Base-by-base conservation (phyloP, 2,329 filamentous ascomycete species). In the Botrytis porri region DNA sequence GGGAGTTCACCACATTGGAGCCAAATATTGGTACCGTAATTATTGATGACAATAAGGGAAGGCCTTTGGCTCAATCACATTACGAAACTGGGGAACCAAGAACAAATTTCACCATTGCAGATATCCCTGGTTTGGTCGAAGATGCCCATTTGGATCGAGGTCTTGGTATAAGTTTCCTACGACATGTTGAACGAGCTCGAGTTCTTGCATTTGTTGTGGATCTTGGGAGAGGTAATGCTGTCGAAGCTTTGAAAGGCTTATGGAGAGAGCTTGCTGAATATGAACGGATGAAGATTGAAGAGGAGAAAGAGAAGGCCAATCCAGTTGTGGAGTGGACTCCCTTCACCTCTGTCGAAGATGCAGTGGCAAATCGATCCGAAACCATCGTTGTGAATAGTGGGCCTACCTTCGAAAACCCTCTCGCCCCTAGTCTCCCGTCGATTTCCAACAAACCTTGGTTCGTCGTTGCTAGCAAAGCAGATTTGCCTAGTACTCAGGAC, bases 401-500 rank as follows among this genome's bases (percentile, higher is more conserved):
- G 4, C 76, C 75, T 35, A 77, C 57, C 39, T 77, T 76, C 25
- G 76, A 78, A 25, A 78, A 75, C 69, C 79, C 77, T 7, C 70
- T 79, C 20, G 75, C 72, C 35, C 78, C 79, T 43, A 75, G 76
- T 57, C 59, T 77, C 6, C 76, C 76, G 5, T 78, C 77, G 62
- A 97, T 98, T 76, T 92, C 93, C n/a, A 89, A 88, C 48, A 99
- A 99, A 84, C 95, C 96, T 0, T 99, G 96, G 96, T 96, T 97
- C 79, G 95, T 98, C 8, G 90, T 98, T 61, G 95, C 93, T 1
- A 98, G 95, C 32, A 98, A 98, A 83, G 95, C 93, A 0, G 95
- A 98, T 81, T 81, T 97, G 71, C 88, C 90, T 5, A 88, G 87
- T 4, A 97, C 96, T 2, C 88, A 94, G 81, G 87, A 89, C 37